These are phyloP conservation scores for Candida buenavistaensis DNA, from an alignment of 1,139 yeast species.

Conservation along the genomic window DNA sequence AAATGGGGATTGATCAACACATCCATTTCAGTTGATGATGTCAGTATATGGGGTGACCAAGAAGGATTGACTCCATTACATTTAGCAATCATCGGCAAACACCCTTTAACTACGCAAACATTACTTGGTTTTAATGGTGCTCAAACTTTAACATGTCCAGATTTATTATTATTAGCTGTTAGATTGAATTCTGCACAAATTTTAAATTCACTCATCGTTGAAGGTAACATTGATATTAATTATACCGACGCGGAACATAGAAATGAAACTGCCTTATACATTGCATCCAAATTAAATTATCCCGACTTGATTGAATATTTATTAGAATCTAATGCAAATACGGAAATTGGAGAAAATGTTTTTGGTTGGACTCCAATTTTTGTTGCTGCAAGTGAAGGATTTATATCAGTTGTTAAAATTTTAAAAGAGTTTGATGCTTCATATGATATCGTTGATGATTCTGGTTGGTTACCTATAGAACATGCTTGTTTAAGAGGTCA, in stretches of 20 bases:
- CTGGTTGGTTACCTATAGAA: slow-evolving; percentile 97
- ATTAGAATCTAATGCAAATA: slow-evolving; percentile 56
- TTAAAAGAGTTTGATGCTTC: slow-evolving; percentile 57
- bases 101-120: slow-evolving; percentile 71
- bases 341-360: slow-evolving; percentile 73
- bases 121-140: slow-evolving; percentile 51
- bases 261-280: slow-evolving; percentile 79
- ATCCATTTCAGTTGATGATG: slow-evolving; percentile 56
- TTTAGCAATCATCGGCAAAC: slow-evolving; percentile 78
- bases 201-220: slow-evolving; percentile 52
- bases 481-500: slow-evolving; percentile 94
- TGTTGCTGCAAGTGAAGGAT: slow-evolving; percentile 89
- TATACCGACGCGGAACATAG: slow-evolving; percentile 54
- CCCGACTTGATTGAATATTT: slow-evolving; percentile 55
- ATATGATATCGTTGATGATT: slow-evolving; percentile 64
- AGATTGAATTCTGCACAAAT: slow-evolving; percentile 63
- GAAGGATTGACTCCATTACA: slow-evolving; percentile 84
- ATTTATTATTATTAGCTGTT: slow-evolving; percentile 67
- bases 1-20: slow-evolving; percentile 35
- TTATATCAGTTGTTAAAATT: slow-evolving; percentile 51
- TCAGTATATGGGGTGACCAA: slow-evolving; percentile 74
- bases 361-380: slow-evolving; percentile 97
- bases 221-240: slow-evolving; percentile 65
- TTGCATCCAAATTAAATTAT: slow-evolving; percentile 70
- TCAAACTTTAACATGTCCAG: slow-evolving; percentile 40